A percentile compares a stretch with the other conserved stretches of the same genome.
These are phyloP conservation scores for Thozetella sp. DNA, from an alignment of 495 filamentous ascomycete species.

Conservation along the genomic window DNA sequence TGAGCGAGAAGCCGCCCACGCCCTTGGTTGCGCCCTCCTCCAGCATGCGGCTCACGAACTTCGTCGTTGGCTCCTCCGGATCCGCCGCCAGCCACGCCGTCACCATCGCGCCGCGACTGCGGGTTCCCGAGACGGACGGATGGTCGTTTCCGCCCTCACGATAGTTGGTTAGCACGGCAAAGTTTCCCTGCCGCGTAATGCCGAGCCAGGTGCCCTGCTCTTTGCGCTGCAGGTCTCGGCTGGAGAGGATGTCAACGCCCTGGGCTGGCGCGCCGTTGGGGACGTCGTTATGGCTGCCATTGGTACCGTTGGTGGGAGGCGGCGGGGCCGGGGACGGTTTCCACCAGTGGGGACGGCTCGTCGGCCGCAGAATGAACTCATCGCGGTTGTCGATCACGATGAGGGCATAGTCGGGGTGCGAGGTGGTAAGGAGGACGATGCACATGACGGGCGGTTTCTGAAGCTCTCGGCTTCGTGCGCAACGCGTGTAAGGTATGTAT, in stretches of 20 bases:
- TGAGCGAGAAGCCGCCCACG: conserved; percentile 90
- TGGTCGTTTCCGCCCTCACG: conserved; percentile 68
- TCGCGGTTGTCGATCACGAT: conserved; percentile 94
- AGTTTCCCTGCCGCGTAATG: conserved; percentile 77
- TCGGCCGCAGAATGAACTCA: conserved; percentile 92
- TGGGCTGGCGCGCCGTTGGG: not conserved
- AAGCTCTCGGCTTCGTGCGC: not conserved
- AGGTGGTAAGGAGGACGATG: conserved; percentile 86
- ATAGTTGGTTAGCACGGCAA: conserved; percentile 95
- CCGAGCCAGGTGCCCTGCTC: conserved; percentile 90
- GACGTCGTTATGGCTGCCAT: not conserved
- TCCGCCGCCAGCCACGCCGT: conserved; percentile 76
- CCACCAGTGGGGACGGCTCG: conserved; percentile 85
- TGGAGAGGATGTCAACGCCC: conserved; percentile 47
- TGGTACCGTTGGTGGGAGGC: conserved; percentile 3
- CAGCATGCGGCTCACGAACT: conserved; percentile 73
- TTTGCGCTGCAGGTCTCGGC: conserved; percentile 50
- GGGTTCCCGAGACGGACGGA: conserved; percentile 54
- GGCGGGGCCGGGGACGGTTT: conserved; percentile 24
- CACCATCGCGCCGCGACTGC: conserved; percentile 82
- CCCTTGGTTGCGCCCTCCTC: conserved; percentile 64
- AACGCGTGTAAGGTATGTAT: not conserved
- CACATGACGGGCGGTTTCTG: conserved; percentile 65
- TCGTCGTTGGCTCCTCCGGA: conserved; percentile 48
- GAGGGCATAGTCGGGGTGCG: conserved; percentile 86